Evolutionary conservation across 768 basidiomycete species (phyloP).

Genomic region (Russula emetica): DNA sequence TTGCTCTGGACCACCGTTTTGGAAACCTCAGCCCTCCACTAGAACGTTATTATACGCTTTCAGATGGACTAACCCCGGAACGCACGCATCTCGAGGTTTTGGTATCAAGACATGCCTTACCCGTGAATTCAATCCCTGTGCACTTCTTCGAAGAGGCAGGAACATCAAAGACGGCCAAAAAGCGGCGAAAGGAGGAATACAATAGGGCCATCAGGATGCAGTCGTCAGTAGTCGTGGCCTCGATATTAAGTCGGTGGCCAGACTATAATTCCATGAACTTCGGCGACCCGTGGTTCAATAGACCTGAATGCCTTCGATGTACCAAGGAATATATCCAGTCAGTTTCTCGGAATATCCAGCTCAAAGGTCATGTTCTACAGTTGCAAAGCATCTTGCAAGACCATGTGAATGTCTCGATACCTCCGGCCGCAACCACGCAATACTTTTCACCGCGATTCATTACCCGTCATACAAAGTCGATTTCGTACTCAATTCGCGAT

Average conservation of each 20-base stretch:
- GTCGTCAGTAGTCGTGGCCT: not conserved
- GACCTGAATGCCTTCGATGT: not conserved
- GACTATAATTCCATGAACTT: not conserved
- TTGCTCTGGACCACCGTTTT: constrained; percentile 4
- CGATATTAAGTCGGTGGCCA: not conserved
- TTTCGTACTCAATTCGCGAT: not conserved
- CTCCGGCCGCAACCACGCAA: not conserved
- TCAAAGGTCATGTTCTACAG: constrained; percentile 3
- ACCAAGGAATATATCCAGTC: constrained; percentile 1
- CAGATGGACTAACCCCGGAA: not conserved
- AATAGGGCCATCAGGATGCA: not conserved
- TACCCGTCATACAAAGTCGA: not conserved
- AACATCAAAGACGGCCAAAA: not conserved
- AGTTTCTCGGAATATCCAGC: not conserved
- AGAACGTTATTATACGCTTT: not conserved
- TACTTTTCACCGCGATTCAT: constrained; percentile 2
- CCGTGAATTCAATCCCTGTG: not conserved
- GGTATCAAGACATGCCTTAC: not conserved
- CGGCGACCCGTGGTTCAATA: not conserved
- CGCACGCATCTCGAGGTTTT: not conserved
- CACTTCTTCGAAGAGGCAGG: too few relatives aligned
- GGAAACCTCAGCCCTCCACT: not conserved
- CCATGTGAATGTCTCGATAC: not conserved
- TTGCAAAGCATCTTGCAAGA: not conserved
- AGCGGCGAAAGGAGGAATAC: not conserved